Evolutionary conservation across 495 filamentous ascomycete genomes (phyloP), one percentile per base, ranked within the genome.

Genomic region (Penicillium dipodomyicola): DNA sequence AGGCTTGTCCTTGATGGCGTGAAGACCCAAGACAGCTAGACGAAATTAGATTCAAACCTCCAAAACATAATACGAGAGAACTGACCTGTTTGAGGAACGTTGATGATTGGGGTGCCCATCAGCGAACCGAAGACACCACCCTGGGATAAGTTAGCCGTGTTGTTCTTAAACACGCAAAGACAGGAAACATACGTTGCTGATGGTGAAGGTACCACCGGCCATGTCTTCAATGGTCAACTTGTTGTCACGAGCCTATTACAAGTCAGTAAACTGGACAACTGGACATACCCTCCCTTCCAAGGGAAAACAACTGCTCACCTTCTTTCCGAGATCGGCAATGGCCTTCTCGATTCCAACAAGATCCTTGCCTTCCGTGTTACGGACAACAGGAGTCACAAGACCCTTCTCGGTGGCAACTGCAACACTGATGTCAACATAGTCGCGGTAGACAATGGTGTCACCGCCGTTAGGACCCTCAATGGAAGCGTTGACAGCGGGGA

Each of bases 81-180:
- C 74, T 47, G 63, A 82, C 81, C 82, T 37, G 90, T 93, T 72
- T 98, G 94, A 20, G 94, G 94, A 23, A 96, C 78, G 74, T 98
- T 98, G 78, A 98, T 97, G 69, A 98, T 98, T n/a, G 94, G 94
- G 1, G 94, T 98, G 27, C 93, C 93, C 91, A 96, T 96, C 58
- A 97, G 72, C 25, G 87, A 90, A 30, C 87, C 87, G 64, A 88
- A 88, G 47, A 88, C 85, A 62, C 85, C 85, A 58, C 85, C 85
- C 82, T 84, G 30, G 52, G 19, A 40, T 17, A 41, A 44, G 51
- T 78, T 58, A 77, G 68, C 22, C 42, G 4, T 20, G 6, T 30
- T 12, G 12, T 35, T 22, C 10, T 35, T 9, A 14, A 33, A 40
- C 19, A n/a, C 12, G 17, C 20, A 6, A 39, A 7, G 11, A 49